Conservation (phyloP, 163 green algal species). For the Scenedesmus sp. region DNA sequence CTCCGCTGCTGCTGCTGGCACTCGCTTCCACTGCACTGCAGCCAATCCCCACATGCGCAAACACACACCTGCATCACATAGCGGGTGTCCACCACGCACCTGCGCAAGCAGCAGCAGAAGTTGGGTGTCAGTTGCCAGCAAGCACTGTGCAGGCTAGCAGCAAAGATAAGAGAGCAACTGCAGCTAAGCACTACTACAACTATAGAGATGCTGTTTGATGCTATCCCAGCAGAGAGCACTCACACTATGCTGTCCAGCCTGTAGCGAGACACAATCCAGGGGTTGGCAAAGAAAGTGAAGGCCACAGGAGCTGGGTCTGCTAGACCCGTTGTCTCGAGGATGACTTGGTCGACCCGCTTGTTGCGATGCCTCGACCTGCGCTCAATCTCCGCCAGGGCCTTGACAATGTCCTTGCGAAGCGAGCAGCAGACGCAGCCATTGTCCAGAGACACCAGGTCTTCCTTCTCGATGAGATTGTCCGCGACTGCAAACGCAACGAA, state of each 20-base stretch:
- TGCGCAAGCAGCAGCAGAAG: conserved; percentile 37
- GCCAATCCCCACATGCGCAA: conserved; percentile 47
- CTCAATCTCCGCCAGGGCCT: conserved; percentile 89
- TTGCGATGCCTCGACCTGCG: conserved; percentile 57
- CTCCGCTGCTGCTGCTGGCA: neutral
- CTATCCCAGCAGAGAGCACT: conserved; percentile 41
- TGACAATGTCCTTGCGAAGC: conserved; percentile 94
- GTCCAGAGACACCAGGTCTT: conserved; percentile 93
- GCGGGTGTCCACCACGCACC: conserved; percentile 79
- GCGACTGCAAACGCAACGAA: conserved; percentile 67
- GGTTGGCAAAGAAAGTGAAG: conserved; percentile 91
- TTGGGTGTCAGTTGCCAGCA: neutral
- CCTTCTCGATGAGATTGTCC: conserved; percentile 84
- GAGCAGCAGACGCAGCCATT: conserved; percentile 99
- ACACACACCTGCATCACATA: conserved; percentile 72
- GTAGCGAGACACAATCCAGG: conserved; percentile 84
- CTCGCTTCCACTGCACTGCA: neutral
- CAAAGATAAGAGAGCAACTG: conserved; percentile 4
- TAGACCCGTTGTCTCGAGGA: conserved; percentile 97
- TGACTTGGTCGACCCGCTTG: conserved; percentile 85
- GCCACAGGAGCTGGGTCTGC: conserved; percentile 92
- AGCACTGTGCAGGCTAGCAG: neutral
- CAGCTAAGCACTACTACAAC: neutral
- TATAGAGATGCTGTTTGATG: neutral
- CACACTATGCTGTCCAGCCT: conserved; percentile 87